Evolutionary conservation across 768 basidiomycete genomes (phyloP).

Genomic region (Auriculariales sp.): DNA sequence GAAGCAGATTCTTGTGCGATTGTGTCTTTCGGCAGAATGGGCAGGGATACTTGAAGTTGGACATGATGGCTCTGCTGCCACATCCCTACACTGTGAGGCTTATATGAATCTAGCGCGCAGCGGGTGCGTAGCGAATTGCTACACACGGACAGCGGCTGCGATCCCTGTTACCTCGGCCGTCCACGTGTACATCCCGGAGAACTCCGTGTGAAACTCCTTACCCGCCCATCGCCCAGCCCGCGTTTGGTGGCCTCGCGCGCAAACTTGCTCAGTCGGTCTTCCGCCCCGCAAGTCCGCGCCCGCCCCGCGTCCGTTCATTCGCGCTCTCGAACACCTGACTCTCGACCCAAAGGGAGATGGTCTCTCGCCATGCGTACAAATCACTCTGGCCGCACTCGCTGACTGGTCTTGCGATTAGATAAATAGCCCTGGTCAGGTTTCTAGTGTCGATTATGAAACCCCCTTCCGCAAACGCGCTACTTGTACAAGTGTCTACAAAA

Average conservation of each 20-base stretch:
- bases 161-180: no score
- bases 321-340: slow-evolving; percentile 71
- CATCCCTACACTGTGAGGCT: no score
- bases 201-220: no score
- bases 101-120: no score
- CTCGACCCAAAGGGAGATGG: slow-evolving; percentile 79
- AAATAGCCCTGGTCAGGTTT: slow-evolving; percentile 27
- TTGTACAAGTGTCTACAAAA: slow-evolving; percentile 32
- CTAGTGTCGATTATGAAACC: slow-evolving; percentile 25
- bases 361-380: slow-evolving; percentile 77
- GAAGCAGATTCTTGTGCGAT: no score
- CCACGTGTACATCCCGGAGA: no score
- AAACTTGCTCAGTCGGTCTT: slow-evolving; percentile 49
- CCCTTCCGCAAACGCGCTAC: background rate
- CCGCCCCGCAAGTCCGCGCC: slow-evolving; percentile 51
- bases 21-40: no score
- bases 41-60: no score
- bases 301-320: slow-evolving; percentile 48
- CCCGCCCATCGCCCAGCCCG: slow-evolving; percentile 37
- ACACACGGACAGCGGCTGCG: no score
- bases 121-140: no score
- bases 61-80: no score
- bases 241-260: slow-evolving; percentile 39
- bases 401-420: slow-evolving; percentile 15
- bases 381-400: slow-evolving; percentile 30